Evolutionary conservation across 108 stramenopile species (phyloP).

Genomic region (Asterionellopsis glacialis): DNA sequence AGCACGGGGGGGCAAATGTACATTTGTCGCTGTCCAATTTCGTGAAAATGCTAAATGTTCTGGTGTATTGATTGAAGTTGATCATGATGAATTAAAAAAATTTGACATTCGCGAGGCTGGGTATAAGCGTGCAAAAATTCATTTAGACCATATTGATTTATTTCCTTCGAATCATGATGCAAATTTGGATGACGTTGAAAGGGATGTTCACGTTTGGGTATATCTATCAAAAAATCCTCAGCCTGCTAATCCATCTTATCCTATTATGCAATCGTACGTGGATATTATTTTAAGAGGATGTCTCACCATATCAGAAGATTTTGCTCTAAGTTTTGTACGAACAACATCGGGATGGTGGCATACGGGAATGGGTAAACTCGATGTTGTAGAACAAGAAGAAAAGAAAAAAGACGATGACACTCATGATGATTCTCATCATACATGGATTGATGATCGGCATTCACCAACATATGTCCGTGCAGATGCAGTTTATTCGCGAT

Average conservation of each 20-base stretch:
- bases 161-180: not conserved
- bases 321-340: slow-evolving; percentile 40
- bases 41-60: slow-evolving; percentile 36
- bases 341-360: slow-evolving; percentile 62
- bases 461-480: slow-evolving; percentile 55
- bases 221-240: slow-evolving; percentile 37
- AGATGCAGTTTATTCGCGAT: slow-evolving; percentile 34
- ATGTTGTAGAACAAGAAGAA: no score
- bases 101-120: slow-evolving; percentile 66
- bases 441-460: slow-evolving; percentile 63
- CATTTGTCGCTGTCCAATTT: slow-evolving; percentile 57
- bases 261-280: slow-evolving; percentile 66
- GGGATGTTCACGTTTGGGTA: slow-evolving; percentile 43
- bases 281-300: slow-evolving; percentile 70
- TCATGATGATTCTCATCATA: no score
- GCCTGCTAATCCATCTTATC: slow-evolving; percentile 31
- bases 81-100: slow-evolving; percentile 7
- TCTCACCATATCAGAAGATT: slow-evolving; percentile 44
- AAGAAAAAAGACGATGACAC: no score
- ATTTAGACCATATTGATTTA: slow-evolving; percentile 22
- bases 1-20: slow-evolving; percentile 34
- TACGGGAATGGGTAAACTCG: no score
- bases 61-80: slow-evolving; percentile 41
- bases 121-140: slow-evolving; percentile 43
- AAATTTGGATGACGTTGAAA: not conserved